Evolutionary conservation across 495 filamentous ascomycete species (phyloP).

Genomic region (Margaritispora aquatica): DNA sequence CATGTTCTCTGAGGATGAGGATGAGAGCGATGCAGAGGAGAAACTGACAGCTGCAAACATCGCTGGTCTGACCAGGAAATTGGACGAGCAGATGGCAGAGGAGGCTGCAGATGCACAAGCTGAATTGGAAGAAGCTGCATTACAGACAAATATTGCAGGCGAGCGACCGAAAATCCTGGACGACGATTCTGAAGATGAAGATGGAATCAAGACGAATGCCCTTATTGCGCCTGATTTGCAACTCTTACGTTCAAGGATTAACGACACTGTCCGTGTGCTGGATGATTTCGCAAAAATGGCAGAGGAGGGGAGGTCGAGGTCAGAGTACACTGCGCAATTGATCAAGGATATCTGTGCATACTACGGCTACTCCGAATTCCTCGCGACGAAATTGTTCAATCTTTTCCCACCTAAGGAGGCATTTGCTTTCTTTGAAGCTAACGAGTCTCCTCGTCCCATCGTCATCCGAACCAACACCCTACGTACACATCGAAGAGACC

Average conservation of each 20-base stretch:
- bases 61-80: slow-evolving; percentile 74
- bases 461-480: slow-evolving; percentile 91
- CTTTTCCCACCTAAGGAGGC: slow-evolving; percentile 92
- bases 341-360: slow-evolving; percentile 90
- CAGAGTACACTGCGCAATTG: slow-evolving; percentile 81
- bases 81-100: slow-evolving; percentile 63
- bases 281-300: slow-evolving; percentile 77
- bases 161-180: slow-evolving; percentile 69
- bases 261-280: slow-evolving; percentile 85
- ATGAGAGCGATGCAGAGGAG: slow-evolving; percentile 83
- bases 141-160: slow-evolving; percentile 94
- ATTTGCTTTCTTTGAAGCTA: slow-evolving; percentile 97
- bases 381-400: slow-evolving; percentile 82
- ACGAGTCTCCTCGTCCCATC: slow-evolving; percentile 85
- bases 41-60: slow-evolving; percentile 94
- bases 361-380: slow-evolving; percentile 80
- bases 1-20: slow-evolving; percentile 95
- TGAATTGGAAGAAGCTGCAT: slow-evolving; percentile 75
- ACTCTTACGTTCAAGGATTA: slow-evolving; percentile 82
- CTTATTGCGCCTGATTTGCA: slow-evolving; percentile 82
- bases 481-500: slow-evolving; percentile 81
- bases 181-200: slow-evolving; percentile 43
- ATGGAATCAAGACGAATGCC: slow-evolving; percentile 38
- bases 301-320: slow-evolving; percentile 70
- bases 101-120: slow-evolving; percentile 73